Conservation (phyloP, 2,329 filamentous ascomycete species). For the Aphanocladium album region DNA sequence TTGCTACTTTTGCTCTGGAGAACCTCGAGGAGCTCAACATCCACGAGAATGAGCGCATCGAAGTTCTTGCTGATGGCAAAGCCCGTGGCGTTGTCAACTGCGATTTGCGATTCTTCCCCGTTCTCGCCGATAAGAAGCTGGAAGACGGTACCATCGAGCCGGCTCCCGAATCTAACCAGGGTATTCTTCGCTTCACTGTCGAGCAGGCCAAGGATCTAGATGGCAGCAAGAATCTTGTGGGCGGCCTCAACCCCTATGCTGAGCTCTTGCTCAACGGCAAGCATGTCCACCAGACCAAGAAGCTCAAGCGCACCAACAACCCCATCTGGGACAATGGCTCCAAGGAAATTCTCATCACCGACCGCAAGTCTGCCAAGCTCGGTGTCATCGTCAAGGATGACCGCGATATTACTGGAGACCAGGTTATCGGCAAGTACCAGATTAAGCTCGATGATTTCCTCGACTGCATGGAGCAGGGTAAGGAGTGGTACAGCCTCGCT, state of each 20-base stretch:
- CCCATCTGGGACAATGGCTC: slow-evolving; percentile 91
- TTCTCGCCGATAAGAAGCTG: slow-evolving; percentile 66
- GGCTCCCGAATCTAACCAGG: slow-evolving; percentile 83
- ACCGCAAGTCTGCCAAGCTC: slow-evolving; percentile 83
- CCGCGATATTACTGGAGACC: slow-evolving; percentile 76
- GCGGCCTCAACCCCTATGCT: slow-evolving; percentile 81
- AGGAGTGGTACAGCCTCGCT: slow-evolving; percentile 91
- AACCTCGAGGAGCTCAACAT: slow-evolving; percentile 70
- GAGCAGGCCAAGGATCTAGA: slow-evolving; percentile 97
- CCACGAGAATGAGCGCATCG: slow-evolving; percentile 78
- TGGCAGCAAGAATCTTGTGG: slow-evolving; percentile 84
- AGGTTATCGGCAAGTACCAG: slow-evolving; percentile 84
- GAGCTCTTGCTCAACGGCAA: slow-evolving; percentile 85
- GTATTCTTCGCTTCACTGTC: slow-evolving; percentile 87
- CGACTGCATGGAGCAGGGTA: slow-evolving; percentile 82
- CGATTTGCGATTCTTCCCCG: slow-evolving; percentile 93
- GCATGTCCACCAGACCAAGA: slow-evolving; percentile 82
- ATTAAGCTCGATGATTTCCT: slow-evolving; percentile 94
- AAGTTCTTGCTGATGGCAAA: slow-evolving; percentile 80
- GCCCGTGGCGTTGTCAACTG: slow-evolving; percentile 72
- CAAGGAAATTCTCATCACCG: slow-evolving; percentile 92
- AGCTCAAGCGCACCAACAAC: slow-evolving; percentile 94
- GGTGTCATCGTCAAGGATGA: slow-evolving; percentile 95
- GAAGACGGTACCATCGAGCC: slow-evolving; percentile 75
- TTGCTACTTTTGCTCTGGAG: slow-evolving; percentile 80